Base-by-base conservation (phyloP, 1,139 yeast species). In the Hanseniaspora uvarum region DNA sequence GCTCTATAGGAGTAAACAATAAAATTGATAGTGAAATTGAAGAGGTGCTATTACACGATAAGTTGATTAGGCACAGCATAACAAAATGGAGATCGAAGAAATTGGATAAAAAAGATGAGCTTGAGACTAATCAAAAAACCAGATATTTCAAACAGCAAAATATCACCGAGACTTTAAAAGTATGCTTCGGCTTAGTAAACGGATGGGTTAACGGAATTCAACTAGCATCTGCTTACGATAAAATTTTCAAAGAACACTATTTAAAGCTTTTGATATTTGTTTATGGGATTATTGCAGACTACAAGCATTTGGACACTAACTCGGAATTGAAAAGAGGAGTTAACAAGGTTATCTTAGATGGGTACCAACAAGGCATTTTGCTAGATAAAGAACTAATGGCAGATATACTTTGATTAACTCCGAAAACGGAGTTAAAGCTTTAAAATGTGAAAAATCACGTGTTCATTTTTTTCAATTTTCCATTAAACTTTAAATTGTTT, bases 121-220 rank as follows among this genome's bases (percentile, higher is more conserved):
- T 58, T 31, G 4, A 58, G 62, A 5, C 60, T 59, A 2, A 65
- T 72, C 18, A 6, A 66, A 65, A 59, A 36, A 70, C 73, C 0
- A 61, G 59, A 36, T 68, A 64, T 49, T 57, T 70, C n/a, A 60
- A 62, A 1, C 55, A 52, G 7, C 52, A 58, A 4, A 36, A 21
- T 28, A 18, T 51, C 7, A 58, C 16, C 19, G 53, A 28, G 12
- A 31, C 56, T 31, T 58, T 62, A 1, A 69, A 69, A 51, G 61
- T 68, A 50, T 71, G 70, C 53, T 69, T 67, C 55, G 72, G 73
- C 1, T 56, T 71, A 34, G 70, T 69, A 0, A 67, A 68, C 55
- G 72, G 68, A 1, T 69, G 71, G 72, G 53, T 64, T 4, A 66
- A 66, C 50, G 72, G 73, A 11, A 68, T 70, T 5, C 61, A 68